Conservation (phyloP, 495 filamentous ascomycete species). For the Trichodelitschia bisporula region DNA sequence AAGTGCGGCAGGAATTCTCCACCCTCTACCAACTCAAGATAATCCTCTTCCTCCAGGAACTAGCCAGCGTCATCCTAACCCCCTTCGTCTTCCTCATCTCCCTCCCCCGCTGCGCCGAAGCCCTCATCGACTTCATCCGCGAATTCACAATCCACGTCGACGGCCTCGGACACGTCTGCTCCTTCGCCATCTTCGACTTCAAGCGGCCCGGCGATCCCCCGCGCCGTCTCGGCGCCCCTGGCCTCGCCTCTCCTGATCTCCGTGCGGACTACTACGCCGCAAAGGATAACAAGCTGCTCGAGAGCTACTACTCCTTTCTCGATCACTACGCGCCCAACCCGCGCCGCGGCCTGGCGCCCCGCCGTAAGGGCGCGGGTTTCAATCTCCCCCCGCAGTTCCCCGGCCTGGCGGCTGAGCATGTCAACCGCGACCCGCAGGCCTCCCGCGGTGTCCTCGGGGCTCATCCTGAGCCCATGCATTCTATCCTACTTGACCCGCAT, state of each 20-base stretch:
- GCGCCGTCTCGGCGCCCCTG: slow-evolving; percentile 16
- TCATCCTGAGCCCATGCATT: slow-evolving; percentile 24
- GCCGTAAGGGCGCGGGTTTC: slow-evolving; percentile 19
- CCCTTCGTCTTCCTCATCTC: slow-evolving; percentile 75
- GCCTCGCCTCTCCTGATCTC: slow-evolving; percentile 16
- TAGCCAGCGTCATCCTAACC: slow-evolving; percentile 74
- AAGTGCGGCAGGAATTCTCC: slow-evolving; percentile 65
- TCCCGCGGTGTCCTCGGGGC: neutral
- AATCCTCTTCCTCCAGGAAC: slow-evolving; percentile 75
- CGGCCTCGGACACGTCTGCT: slow-evolving; percentile 85
- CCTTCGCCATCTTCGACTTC: slow-evolving; percentile 95
- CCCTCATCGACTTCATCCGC: slow-evolving; percentile 88
- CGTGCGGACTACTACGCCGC: slow-evolving; percentile 83
- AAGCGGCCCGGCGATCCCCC: slow-evolving; percentile 43
- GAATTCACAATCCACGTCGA: slow-evolving; percentile 96
- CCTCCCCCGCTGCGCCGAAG: slow-evolving; percentile 72
- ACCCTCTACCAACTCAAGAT: slow-evolving; percentile 70
- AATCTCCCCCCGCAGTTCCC: slow-evolving; percentile 63
- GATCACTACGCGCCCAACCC: slow-evolving; percentile 20
- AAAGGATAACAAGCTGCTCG: slow-evolving; percentile 92
- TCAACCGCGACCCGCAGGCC: slow-evolving; percentile 12
- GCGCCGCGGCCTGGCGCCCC: neutral
- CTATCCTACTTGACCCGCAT: slow-evolving; percentile 63
- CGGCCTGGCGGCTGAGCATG: slow-evolving; percentile 32
- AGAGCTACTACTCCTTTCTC: slow-evolving; percentile 79